A percentile compares a stretch with the other conserved stretches of the same genome.
These are phyloP conservation scores for Aphanomyces euteiches DNA, from an alignment of 352 stramenopile species.

Conservation along the genomic window DNA sequence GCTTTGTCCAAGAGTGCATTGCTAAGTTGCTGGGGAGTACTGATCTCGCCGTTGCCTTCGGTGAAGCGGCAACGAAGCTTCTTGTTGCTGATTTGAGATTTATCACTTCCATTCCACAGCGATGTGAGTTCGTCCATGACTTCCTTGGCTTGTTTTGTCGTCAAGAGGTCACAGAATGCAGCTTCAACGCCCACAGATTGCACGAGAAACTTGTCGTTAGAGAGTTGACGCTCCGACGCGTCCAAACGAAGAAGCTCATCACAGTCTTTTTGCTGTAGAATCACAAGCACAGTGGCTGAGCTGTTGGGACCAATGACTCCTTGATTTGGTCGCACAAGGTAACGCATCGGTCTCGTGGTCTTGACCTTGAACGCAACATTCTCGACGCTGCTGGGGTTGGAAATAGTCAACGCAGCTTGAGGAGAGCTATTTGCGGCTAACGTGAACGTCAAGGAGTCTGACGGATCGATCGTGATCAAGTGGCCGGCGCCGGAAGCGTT, in stretches of 20 bases:
- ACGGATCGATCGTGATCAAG: constrained; percentile 50
- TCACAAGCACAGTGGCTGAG: constrained; percentile 77
- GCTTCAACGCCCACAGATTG: constrained; percentile 84
- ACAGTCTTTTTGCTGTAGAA: constrained; percentile 86
- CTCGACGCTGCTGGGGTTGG: constrained; percentile 71
- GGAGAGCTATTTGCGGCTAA: constrained; percentile 57
- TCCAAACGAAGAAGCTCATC: constrained; percentile 79
- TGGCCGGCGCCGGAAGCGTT: constrained; percentile 16
- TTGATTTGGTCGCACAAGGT: constrained; percentile 86
- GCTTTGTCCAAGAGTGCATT: constrained; percentile 57
- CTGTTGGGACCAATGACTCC: constrained; percentile 75
- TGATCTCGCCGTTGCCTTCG: constrained; percentile 39
- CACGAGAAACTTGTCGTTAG: constrained; percentile 89
- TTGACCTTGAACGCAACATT: constrained; percentile 89
- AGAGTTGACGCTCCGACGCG: constrained; percentile 66
- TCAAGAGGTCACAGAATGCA: constrained; percentile 79
- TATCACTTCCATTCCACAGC: constrained; percentile 80
- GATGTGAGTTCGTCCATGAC: constrained; percentile 84
- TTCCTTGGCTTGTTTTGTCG: constrained; percentile 83
- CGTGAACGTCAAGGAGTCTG: constrained; percentile 75
- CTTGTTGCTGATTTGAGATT: constrained; percentile 80
- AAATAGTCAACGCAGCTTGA: constrained; percentile 78
- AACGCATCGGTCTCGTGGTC: constrained; percentile 82
- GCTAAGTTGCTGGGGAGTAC: constrained; percentile 43
- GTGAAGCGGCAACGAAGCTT: constrained; percentile 84